These are phyloP conservation scores for Annulohypoxylon nitens DNA, from an alignment of 495 filamentous ascomycete genomes.

Conservation along the genomic window DNA sequence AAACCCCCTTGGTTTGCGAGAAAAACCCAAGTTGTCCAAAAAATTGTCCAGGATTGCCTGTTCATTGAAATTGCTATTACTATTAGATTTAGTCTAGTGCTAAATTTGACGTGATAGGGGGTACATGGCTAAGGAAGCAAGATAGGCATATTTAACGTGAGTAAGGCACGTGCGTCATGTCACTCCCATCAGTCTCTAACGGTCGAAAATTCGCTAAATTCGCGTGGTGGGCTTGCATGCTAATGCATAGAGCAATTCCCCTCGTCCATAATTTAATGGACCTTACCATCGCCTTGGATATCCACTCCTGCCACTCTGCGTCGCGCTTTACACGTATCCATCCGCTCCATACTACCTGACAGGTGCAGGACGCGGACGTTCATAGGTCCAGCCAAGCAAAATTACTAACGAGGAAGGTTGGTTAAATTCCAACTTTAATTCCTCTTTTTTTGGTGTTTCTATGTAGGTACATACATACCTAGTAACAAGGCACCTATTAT, in stretches of 20 bases:
- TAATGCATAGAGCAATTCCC: conserved; percentile 39
- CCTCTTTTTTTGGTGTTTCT: neutral
- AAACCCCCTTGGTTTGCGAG: conserved; percentile 42
- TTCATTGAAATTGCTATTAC: conserved; percentile 49
- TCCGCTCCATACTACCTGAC: neutral
- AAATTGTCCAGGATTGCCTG: conserved; percentile 46
- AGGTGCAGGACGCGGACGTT: neutral
- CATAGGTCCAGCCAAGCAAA: conserved; percentile 20
- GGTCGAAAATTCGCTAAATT: conserved; percentile 10
- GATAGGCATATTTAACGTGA: neutral
- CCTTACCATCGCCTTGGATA: conserved; percentile 40
- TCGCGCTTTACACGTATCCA: conserved; percentile 25
- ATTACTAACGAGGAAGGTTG: conserved; percentile 27
- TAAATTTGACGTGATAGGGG: conserved; percentile 35
- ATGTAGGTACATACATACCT: too few relatives aligned
- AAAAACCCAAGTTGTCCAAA: conserved; percentile 48
- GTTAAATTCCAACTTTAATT: conserved; percentile 24
- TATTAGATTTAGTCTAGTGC: conserved; percentile 44
- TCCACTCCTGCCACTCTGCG: conserved; percentile 43
- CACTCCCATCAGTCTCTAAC: conserved; percentile 20
- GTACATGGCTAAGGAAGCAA: conserved; percentile 11
- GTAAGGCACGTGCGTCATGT: conserved; percentile 23
- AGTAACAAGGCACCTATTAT: neutral
- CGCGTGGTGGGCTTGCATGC: conserved; percentile 36
- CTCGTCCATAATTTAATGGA: conserved; percentile 46